phyloP scores from a whole-genome alignment of 257 asterid species.

The Nicotiana attenuata region DNA sequence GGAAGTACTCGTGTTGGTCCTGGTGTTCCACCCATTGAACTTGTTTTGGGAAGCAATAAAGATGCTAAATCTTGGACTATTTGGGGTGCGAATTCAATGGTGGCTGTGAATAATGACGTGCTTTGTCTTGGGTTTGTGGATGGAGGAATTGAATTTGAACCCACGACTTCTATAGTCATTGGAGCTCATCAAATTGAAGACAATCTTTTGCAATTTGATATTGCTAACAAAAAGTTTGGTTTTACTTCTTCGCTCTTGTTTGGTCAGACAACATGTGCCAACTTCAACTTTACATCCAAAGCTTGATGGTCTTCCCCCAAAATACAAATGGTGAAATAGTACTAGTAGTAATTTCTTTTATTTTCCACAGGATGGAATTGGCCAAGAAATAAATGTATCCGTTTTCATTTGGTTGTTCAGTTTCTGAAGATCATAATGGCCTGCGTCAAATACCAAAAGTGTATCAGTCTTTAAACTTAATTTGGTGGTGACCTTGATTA shows the following conservation, averaged over 20 bases:
- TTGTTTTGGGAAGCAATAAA: slow-evolving; percentile 24
- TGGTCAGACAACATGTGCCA: not conserved
- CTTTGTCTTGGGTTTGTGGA: slow-evolving; percentile 25
- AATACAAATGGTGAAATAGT: not conserved
- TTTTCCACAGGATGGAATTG: not conserved
- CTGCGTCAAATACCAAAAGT: not conserved
- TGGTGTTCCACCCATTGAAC: slow-evolving; percentile 38
- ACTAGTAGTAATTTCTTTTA: not conserved
- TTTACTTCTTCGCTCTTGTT: slow-evolving; percentile 20
- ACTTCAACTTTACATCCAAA: not conserved
- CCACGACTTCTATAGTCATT: slow-evolving; percentile 22
- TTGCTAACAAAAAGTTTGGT: slow-evolving; percentile 38
- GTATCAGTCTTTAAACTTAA: not conserved
- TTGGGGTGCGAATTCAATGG: slow-evolving; percentile 49
- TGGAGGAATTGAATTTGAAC: slow-evolving; percentile 16
- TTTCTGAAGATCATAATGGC: not conserved
- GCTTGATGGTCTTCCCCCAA: not conserved
- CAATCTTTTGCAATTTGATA: slow-evolving; percentile 45
- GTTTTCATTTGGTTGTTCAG: not conserved
- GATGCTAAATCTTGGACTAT: slow-evolving; percentile 29
- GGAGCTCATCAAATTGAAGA: slow-evolving; percentile 49
- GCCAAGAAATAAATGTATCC: not conserved
- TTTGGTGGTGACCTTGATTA: no score
- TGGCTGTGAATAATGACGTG: slow-evolving; percentile 16
- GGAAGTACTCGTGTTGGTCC: slow-evolving; percentile 44